phyloP scores from a whole-genome alignment of 129 eudicot genomes.

The Dittrichia graveolens region DNA sequence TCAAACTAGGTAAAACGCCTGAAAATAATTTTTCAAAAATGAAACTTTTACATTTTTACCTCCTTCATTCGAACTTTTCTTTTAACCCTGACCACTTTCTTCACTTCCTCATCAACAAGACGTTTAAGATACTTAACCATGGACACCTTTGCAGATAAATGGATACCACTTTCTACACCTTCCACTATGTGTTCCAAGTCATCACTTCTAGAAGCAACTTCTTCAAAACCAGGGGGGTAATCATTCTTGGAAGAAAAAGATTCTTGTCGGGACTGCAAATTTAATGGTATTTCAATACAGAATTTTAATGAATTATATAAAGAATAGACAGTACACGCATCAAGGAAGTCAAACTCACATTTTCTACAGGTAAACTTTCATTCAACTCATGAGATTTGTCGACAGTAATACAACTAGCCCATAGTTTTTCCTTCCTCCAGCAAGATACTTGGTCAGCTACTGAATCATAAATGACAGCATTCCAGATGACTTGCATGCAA shows the following conservation, averaged over 20 bases:
- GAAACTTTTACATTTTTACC: conserved; percentile 39
- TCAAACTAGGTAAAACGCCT: background rate
- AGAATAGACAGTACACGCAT: conserved; percentile 5
- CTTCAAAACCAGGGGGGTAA: conserved; percentile 90
- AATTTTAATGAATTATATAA: conserved; percentile 9
- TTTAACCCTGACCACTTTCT: conserved; percentile 35
- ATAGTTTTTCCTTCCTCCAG: conserved; percentile 68
- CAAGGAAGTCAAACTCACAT: conserved; percentile 43
- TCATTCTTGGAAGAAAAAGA: conserved; percentile 57
- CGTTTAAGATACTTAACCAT: conserved; percentile 47
- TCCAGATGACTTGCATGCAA: conserved; percentile 82
- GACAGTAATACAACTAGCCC: conserved; percentile 37
- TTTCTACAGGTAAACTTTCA: conserved; percentile 41
- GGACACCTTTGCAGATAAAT: conserved; percentile 53
- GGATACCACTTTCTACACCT: conserved; percentile 54
- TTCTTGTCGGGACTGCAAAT: conserved; percentile 44
- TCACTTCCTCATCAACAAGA: conserved; percentile 66
- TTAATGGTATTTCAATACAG: conserved; percentile 22
- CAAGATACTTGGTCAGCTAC: conserved; percentile 52
- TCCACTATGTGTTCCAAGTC: conserved; percentile 46
- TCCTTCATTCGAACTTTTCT: conserved; percentile 36
- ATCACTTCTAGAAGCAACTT: conserved; percentile 25
- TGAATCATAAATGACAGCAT: conserved; percentile 68
- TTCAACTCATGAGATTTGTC: conserved; percentile 22
- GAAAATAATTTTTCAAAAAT: background rate